phyloP scores from a whole-genome alignment of 805 yeast species.

The Schwanniomyces sp. region DNA sequence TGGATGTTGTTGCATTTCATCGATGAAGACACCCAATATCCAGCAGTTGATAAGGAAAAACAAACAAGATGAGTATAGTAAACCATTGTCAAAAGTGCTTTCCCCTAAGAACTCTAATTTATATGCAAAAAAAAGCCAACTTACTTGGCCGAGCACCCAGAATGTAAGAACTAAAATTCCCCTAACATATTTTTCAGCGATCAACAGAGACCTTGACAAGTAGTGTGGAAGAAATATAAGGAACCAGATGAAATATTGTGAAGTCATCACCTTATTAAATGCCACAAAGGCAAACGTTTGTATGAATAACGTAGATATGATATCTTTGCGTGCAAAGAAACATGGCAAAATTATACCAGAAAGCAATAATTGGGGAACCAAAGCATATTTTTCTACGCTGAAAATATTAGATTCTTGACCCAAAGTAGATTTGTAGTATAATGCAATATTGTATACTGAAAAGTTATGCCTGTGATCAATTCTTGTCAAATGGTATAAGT shows the following conservation, averaged over 20 bases:
- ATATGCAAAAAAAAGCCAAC: slow-evolving; percentile 81
- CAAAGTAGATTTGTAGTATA: slow-evolving; percentile 59
- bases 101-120: slow-evolving; percentile 76
- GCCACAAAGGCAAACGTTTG: slow-evolving; percentile 46
- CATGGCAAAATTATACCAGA: slow-evolving; percentile 62
- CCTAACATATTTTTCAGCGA: slow-evolving; percentile 18
- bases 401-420: slow-evolving; percentile 2
- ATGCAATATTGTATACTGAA: slow-evolving; percentile 75
- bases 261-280: slow-evolving; percentile 68
- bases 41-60: slow-evolving; percentile 66
- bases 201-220: slow-evolving; percentile 45
- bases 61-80: slow-evolving; percentile 52
- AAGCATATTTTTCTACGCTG: slow-evolving; percentile 60
- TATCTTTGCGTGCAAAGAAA: slow-evolving; percentile 27
- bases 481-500: slow-evolving; percentile 77
- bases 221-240: slow-evolving; percentile 79
- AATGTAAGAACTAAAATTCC: slow-evolving; percentile 45
- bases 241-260: slow-evolving; percentile 96
- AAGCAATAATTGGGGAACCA: slow-evolving; percentile 75
- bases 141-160: slow-evolving; percentile 73
- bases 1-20: slow-evolving; percentile 11
- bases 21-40: slow-evolving; percentile 57
- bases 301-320: slow-evolving; percentile 34
- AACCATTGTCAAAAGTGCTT: slow-evolving; percentile 58
- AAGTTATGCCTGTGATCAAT: slow-evolving; percentile 95